A percentile compares a stretch with the other conserved stretches of the same genome.
phyloP scores from a whole-genome alignment of 306 rosid genomes.

The Carpinus fangiana region DNA sequence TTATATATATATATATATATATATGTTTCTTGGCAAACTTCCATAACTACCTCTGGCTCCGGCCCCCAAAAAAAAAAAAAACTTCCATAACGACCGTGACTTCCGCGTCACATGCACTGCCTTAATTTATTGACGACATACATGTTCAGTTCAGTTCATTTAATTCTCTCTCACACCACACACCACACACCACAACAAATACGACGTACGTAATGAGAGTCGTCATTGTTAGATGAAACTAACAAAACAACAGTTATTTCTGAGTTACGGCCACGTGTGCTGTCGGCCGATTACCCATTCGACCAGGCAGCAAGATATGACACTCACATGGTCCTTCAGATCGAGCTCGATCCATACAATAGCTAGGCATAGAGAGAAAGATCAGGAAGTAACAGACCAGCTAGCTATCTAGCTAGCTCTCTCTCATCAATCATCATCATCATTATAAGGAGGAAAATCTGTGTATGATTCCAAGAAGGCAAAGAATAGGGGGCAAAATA shows the following conservation, averaged over 20 bases:
- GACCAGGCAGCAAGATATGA: conserved; percentile 24
- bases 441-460: too few species aligned
- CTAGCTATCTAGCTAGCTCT: too few species aligned
- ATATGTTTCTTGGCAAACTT: neutral
- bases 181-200: neutral
- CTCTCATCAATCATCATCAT: too few species aligned
- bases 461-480: neutral
- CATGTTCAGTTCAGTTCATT: conserved; percentile 8
- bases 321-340: neutral
- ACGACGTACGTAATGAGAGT: neutral
- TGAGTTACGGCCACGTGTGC: conserved; percentile 27
- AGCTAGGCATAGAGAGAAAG: neutral
- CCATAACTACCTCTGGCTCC: conserved; percentile 15
- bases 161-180: neutral
- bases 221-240: neutral
- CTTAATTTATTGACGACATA: neutral
- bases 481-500: neutral
- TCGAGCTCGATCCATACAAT: neutral
- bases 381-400: too few species aligned
- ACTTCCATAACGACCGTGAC: conserved; percentile 27
- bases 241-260: neutral
- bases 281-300: conserved; percentile 32
- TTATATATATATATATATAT: too few species aligned
- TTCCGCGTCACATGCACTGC: conserved; percentile 24
- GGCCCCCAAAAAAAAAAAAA: neutral